Percentiles rank a stretch among this genome's conserved stretches.
These are phyloP conservation scores for Bipolaris bicolor DNA, from an alignment of 2,329 filamentous ascomycete species.

Conservation along the genomic window DNA sequence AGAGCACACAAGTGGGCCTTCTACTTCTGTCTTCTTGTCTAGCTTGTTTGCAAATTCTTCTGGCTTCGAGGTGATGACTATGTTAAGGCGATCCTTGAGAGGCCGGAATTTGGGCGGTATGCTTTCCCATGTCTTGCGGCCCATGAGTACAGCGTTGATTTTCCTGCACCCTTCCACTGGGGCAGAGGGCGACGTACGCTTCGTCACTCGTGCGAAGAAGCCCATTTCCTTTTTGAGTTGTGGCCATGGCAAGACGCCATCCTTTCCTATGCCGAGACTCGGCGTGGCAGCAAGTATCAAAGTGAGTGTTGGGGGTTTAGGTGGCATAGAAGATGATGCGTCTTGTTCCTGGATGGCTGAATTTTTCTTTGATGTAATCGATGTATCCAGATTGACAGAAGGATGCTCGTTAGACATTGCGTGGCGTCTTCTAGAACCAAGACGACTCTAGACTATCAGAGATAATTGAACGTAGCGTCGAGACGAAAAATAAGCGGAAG, in stretches of 20 bases:
- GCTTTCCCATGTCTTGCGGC: slow-evolving; percentile 93
- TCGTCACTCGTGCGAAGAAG: slow-evolving; percentile 91
- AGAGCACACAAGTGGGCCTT: slow-evolving; percentile 61
- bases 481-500: background rate
- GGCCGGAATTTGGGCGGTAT: slow-evolving; percentile 82
- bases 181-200: slow-evolving; percentile 58
- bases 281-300: slow-evolving; percentile 93
- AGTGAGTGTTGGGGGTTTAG: slow-evolving; percentile 68
- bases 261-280: slow-evolving; percentile 83
- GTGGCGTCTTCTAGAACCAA: background rate
- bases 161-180: slow-evolving; percentile 11
- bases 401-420: slow-evolving; percentile 16
- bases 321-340: slow-evolving; percentile 22
- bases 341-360: slow-evolving; percentile 1
- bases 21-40: slow-evolving; percentile 6
- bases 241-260: slow-evolving; percentile 84
- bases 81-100: slow-evolving; percentile 78
- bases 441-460: background rate
- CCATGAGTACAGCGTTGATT: slow-evolving; percentile 84
- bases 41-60: slow-evolving; percentile 21
- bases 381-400: background rate
- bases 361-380: slow-evolving; percentile 1
- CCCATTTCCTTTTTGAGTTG: slow-evolving; percentile 89
- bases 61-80: slow-evolving; percentile 71
- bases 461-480: background rate